These are phyloP conservation scores for Rhytidhysteron rufulum DNA, from an alignment of 2,329 filamentous ascomycete species.

Conservation along the genomic window DNA sequence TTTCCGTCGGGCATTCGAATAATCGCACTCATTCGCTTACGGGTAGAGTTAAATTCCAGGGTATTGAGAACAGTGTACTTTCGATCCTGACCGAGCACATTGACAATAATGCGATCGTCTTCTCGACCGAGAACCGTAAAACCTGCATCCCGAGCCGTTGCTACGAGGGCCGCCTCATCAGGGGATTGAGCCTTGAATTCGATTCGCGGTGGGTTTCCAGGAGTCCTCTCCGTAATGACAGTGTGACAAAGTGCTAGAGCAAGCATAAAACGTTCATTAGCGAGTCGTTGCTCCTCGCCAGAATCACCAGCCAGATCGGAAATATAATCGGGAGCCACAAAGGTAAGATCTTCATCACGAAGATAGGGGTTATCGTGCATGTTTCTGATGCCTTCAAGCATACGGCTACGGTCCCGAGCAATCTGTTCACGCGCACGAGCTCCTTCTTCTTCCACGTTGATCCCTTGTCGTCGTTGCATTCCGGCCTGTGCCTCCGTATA, in stretches of 20 bases:
- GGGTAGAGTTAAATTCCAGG: constrained; percentile 93
- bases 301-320: constrained; percentile 75
- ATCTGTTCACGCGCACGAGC: constrained; percentile 73
- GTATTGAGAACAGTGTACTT: constrained; percentile 88
- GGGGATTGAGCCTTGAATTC: constrained; percentile 97
- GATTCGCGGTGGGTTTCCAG: constrained; percentile 86
- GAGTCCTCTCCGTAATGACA: constrained; percentile 84
- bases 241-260: constrained; percentile 94
- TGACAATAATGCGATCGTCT: constrained; percentile 76
- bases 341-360: constrained; percentile 84
- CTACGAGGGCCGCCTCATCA: constrained; percentile 90
- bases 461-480: constrained; percentile 86
- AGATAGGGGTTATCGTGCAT: constrained; percentile 89
- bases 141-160: constrained; percentile 90
- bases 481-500: constrained; percentile 96
- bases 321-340: constrained; percentile 86
- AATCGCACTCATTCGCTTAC: constrained; percentile 97
- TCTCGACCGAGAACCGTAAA: constrained; percentile 85
- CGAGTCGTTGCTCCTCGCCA: constrained; percentile 69
- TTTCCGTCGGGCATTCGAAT: constrained; percentile 87
- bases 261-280: constrained; percentile 89
- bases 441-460: constrained; percentile 79
- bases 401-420: constrained; percentile 67
- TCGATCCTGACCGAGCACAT: constrained; percentile 79
- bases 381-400: constrained; percentile 68